phyloP scores from a whole-genome alignment of 1,284 basidiomycete genomes.

The Apiotrichum siamense region DNA sequence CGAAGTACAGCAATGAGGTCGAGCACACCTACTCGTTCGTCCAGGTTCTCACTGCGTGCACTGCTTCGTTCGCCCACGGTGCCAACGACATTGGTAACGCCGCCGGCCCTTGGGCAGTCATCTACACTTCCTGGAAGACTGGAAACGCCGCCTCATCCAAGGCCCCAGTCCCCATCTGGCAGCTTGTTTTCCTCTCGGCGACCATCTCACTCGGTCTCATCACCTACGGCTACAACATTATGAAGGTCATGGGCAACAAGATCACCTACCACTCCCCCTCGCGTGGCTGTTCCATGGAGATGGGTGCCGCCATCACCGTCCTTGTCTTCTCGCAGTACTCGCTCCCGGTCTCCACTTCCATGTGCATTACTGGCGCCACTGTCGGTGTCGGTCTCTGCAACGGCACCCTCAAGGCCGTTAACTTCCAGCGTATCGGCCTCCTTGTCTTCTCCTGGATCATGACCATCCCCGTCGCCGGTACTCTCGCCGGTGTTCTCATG shows the following conservation, averaged over 20 bases:
- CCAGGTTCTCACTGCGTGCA: slow-evolving; percentile 50
- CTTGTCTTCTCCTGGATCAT: slow-evolving; percentile 36
- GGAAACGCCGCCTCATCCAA: slow-evolving; percentile 38
- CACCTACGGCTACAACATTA: slow-evolving; percentile 48
- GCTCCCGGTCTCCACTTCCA: slow-evolving; percentile 48
- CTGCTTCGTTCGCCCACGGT: slow-evolving; percentile 51
- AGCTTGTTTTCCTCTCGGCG: slow-evolving; percentile 44
- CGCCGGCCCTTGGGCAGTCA: slow-evolving; percentile 49
- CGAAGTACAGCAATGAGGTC: slow-evolving; percentile 49
- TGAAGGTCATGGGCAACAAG: slow-evolving; percentile 50
- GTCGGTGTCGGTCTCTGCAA: slow-evolving; percentile 49
- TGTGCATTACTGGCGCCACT: slow-evolving; percentile 51
- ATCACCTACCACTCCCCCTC: slow-evolving; percentile 50
- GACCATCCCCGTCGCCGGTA: slow-evolving; percentile 47
- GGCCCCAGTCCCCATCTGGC: slow-evolving; percentile 48
- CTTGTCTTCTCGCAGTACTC: slow-evolving; percentile 49
- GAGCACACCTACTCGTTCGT: slow-evolving; percentile 51
- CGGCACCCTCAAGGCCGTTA: slow-evolving; percentile 45
- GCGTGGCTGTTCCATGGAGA: slow-evolving; percentile 51
- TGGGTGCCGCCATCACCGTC: slow-evolving; percentile 49
- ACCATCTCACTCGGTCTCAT: slow-evolving; percentile 48
- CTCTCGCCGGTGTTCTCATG: slow-evolving; percentile 41
- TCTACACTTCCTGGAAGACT: slow-evolving; percentile 45
- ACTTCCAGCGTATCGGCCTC: slow-evolving; percentile 39
- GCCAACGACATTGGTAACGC: slow-evolving; percentile 48